Base-by-base conservation (phyloP, 768 basidiomycete species). In the Nevesoporus exiguus region DNA sequence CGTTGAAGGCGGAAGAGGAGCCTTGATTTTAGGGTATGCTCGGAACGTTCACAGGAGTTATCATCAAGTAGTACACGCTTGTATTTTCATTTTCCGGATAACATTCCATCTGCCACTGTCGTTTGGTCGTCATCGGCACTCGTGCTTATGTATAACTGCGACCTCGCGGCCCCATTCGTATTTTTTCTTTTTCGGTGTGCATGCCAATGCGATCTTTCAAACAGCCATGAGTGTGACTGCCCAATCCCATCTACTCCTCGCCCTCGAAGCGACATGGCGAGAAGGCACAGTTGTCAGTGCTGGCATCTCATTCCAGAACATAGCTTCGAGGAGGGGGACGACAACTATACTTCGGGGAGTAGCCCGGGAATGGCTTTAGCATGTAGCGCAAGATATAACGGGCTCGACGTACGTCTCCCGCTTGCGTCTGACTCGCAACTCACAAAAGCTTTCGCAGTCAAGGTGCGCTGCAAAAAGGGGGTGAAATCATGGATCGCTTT, bases 1-100 rank as follows among this genome's bases (percentile, higher is more conserved):
- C 84, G 33, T 79, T 93, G 50, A 82, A 81, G 62, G 82, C 83
- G 62, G 86, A 73, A 24, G 73, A 74, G 31, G 74, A 73, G 36
- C 74, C 81, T 8, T 83, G 68, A 76, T 39, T 43, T 49, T 44
- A 24, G 17, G 10, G 15, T 31, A 51, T 31, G 30, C 21, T 21
- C 25, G 27, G 50, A 53, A 49, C 24, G 24, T 13, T 9, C n/a
- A 54, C 48, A 50, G 22, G 29, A 43, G 34, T 24, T 5, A n/a
- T n/a, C n/a, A n/a, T n/a, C n/a, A n/a, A 45, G 54, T 29, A 29
- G 5, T 25, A 42, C 51, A 54, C 67, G 62, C 63, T 59, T 40
- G 45, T 52, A 59, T 57, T 51, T 52, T 52, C 27, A 52, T 25
- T 34, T 34, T 55, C 37, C 27, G 37, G 13, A 47, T 37, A 51